Conservation (phyloP, 140 eudicot genomes). For the Oenanthe javanica region DNA sequence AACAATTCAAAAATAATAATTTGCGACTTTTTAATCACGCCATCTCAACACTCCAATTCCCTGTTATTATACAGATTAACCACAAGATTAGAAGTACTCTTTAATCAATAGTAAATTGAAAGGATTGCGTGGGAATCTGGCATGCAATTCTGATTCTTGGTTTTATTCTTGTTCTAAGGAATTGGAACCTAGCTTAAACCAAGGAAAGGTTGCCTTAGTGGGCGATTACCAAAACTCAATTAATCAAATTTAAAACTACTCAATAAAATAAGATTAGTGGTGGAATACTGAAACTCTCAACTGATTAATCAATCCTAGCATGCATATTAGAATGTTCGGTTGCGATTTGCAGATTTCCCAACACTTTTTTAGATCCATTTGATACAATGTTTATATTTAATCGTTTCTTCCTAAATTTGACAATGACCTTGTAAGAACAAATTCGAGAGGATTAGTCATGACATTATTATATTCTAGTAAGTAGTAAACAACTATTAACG, state of each 20-base stretch:
- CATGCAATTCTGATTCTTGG: not conserved
- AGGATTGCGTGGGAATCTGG: not conserved
- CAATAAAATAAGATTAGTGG: constrained; percentile 1
- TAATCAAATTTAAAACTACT: not conserved
- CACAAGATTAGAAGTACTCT: not conserved
- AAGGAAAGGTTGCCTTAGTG: not conserved
- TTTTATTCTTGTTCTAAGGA: not conserved
- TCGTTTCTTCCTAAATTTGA: not conserved
- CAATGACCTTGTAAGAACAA: not conserved
- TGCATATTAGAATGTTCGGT: not conserved
- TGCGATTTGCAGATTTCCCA: constrained; percentile 8
- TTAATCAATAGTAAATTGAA: not conserved
- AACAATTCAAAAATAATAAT: too few species aligned
- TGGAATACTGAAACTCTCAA: constrained; percentile 1
- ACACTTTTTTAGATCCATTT: not conserved
- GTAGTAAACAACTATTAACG: not conserved
- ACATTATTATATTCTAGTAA: not conserved
- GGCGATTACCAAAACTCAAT: constrained; percentile 1
- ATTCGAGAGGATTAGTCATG: not conserved
- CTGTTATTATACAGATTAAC: too few species aligned
- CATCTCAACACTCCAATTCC: too few species aligned
- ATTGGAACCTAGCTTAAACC: not conserved
- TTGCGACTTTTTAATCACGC: too few species aligned
- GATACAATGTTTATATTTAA: not conserved
- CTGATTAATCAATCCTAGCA: not conserved